phyloP scores from a whole-genome alignment of 2,329 filamentous ascomycete genomes.

The Pseudogymnoascus sp. region DNA sequence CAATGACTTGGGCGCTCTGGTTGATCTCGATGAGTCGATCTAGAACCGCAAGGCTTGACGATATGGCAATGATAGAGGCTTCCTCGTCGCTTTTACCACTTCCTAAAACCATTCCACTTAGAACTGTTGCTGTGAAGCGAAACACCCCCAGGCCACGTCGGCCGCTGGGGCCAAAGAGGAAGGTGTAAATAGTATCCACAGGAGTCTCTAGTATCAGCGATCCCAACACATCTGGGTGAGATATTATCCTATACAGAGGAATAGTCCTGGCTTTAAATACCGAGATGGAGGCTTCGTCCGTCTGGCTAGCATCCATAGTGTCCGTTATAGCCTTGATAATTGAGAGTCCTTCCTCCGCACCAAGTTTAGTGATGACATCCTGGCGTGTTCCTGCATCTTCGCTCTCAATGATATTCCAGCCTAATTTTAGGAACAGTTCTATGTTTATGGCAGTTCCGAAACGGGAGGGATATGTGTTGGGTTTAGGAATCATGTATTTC shows the following conservation, averaged over 20 bases:
- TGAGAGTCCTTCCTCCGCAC: conserved; percentile 19
- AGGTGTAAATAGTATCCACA: conserved; percentile 36
- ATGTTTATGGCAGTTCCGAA: conserved; percentile 17
- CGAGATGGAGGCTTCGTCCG: conserved; percentile 14
- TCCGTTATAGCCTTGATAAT: conserved; percentile 20
- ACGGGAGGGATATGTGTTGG: conserved; percentile 14
- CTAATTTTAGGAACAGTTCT: conserved; percentile 20
- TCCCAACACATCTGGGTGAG: conserved; percentile 32
- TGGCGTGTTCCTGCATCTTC: conserved; percentile 20
- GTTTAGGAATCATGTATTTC: conserved; percentile 22
- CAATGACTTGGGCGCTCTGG: conserved; percentile 28
- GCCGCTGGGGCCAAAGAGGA: conserved; percentile 35
- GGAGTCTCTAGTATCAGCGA: conserved; percentile 35
- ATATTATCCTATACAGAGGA: conserved; percentile 35
- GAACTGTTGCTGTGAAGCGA: conserved; percentile 21
- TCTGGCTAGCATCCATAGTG: conserved; percentile 16
- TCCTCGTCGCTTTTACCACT: conserved; percentile 15
- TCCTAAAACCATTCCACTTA: conserved; percentile 18
- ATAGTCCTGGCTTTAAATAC: conserved; percentile 27
- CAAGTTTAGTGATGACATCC: conserved; percentile 20
- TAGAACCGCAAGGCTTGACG: conserved; percentile 22
- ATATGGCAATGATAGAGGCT: conserved; percentile 17
- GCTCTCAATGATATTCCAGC: conserved; percentile 20
- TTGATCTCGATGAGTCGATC: conserved; percentile 30
- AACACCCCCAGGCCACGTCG: conserved; percentile 31